Evolutionary conservation across 345 rosid species (phyloP).

Genomic region (Corymbia maculata): DNA sequence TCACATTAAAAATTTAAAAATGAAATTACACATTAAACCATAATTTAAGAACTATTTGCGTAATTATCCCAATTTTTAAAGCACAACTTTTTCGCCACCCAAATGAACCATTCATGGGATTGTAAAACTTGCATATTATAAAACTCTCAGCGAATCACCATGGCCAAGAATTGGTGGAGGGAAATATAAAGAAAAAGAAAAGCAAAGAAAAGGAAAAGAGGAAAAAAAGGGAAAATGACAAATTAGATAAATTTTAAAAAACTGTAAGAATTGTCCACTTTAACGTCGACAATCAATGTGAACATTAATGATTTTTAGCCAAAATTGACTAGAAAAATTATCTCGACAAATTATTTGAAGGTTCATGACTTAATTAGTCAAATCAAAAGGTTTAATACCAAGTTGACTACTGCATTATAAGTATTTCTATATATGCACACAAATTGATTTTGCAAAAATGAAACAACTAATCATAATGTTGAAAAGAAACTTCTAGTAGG

Average conservation of each 20-base stretch:
- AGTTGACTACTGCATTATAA: rapidly evolving
- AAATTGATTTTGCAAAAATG: background rate
- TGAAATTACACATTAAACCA: too few species aligned
- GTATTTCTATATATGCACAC: background rate
- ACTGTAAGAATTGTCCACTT: background rate
- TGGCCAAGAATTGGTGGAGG: background rate
- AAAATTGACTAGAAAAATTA: background rate
- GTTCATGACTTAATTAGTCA: too few species aligned
- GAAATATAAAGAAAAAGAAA: background rate
- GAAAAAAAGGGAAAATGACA: background rate
- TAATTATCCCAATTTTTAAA: too few species aligned
- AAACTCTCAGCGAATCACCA: background rate
- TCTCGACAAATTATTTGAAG: rapidly evolving
- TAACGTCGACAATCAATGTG: too few species aligned
- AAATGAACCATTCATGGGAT: background rate
- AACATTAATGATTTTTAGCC: background rate
- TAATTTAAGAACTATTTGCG: background rate
- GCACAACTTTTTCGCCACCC: background rate
- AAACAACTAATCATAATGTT: background rate
- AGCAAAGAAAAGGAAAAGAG: too few species aligned
- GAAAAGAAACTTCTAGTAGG: background rate
- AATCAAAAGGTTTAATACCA: background rate
- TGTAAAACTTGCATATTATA: background rate
- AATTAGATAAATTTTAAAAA: background rate
- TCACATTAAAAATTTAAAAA: too few species aligned